phyloP scores from a whole-genome alignment of 139 green algal species.

The Chlorella sp. region DNA sequence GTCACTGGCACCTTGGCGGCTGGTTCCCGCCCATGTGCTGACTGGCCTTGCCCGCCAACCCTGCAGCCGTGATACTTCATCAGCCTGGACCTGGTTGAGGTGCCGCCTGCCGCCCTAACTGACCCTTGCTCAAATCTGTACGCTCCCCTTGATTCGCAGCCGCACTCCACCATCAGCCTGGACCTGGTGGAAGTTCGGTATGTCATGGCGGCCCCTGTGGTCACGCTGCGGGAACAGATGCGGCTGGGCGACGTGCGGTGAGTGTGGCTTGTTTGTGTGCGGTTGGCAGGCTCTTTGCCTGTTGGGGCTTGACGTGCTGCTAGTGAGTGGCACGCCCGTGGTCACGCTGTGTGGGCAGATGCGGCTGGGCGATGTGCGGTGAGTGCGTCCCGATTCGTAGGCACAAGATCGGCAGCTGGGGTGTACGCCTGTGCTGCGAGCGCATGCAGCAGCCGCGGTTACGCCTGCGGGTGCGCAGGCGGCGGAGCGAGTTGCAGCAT shows the following conservation, averaged over 20 bases:
- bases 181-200: slow-evolving; percentile 69
- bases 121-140: too few relatives aligned
- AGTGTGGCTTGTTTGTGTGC: not conserved
- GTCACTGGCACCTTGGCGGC: not conserved
- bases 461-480: not conserved
- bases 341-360: slow-evolving; percentile 65
- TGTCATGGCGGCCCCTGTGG: slow-evolving; percentile 74
- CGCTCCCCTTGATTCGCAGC: not conserved
- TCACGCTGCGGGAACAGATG: slow-evolving; percentile 64
- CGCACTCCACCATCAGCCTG: slow-evolving; percentile 40
- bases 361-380: slow-evolving; percentile 53
- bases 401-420: too few relatives aligned
- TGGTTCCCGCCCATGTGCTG: too few relatives aligned
- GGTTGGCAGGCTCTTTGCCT: too few relatives aligned
- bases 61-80: not conserved
- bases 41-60: not conserved
- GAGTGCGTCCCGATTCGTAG: too few relatives aligned
- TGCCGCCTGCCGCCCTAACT: too few relatives aligned
- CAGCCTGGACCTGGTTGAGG: not conserved
- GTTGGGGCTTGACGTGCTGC: too few relatives aligned
- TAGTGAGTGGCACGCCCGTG: too few relatives aligned
- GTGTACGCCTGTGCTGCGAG: too few relatives aligned
- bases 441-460: too few relatives aligned
- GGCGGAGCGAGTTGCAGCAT: not conserved
- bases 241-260: slow-evolving; percentile 53